A percentile compares a stretch with the other conserved stretches of the same genome.
phyloP scores from a whole-genome alignment of 2,329 filamentous ascomycete species.

The Fusarium haematococcum region DNA sequence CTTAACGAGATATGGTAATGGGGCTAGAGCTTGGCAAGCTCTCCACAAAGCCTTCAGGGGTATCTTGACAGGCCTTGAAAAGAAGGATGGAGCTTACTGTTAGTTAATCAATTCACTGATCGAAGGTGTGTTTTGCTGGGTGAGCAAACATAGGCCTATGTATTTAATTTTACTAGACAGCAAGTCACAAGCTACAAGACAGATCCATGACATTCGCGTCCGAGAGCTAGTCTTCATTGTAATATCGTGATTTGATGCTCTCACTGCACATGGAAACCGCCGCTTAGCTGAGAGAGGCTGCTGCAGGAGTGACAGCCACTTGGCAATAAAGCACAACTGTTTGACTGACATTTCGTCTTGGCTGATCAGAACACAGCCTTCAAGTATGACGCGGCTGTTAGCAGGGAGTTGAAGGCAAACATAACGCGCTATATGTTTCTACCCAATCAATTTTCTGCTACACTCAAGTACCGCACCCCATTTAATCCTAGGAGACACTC shows the following conservation, averaged over 20 bases:
- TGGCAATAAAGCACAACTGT: neutral
- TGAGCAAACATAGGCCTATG: neutral
- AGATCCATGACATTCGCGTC: neutral
- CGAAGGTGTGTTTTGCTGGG: neutral
- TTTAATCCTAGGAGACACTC: neutral
- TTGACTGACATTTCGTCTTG: neutral
- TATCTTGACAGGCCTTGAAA: neutral
- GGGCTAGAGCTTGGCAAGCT: neutral
- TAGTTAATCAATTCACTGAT: neutral
- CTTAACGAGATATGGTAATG: neutral
- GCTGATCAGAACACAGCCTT: neutral
- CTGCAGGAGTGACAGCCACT: neutral
- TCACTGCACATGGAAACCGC: neutral
- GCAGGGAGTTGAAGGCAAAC: neutral
- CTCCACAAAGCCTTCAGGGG: neutral
- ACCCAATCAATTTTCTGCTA: neutral
- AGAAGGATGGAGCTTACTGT: neutral
- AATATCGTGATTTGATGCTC: neutral
- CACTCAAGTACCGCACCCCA: neutral
- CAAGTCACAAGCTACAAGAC: neutral
- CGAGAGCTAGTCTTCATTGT: neutral
- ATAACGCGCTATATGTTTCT: neutral
- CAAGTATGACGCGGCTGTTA: neutral
- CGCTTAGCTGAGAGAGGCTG: conserved; percentile 3
- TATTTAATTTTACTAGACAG: neutral